Conservation (phyloP, 441 rosid genomes). For the Metrosideros polymorpha region DNA sequence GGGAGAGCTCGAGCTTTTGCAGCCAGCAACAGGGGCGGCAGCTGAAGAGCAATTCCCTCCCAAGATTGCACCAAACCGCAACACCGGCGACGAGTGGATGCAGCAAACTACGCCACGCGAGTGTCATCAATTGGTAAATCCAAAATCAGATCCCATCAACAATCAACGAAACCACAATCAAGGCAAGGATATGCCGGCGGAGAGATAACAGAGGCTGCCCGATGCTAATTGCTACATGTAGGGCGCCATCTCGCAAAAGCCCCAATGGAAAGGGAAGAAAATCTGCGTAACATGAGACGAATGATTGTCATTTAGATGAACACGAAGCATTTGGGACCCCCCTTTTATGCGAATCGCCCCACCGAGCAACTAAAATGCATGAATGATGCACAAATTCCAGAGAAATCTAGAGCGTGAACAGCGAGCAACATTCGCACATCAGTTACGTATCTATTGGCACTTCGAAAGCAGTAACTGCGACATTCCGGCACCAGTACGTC, state of each 20-base stretch:
- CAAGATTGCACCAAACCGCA: background rate
- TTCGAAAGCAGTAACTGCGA: background rate
- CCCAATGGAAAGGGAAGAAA: background rate
- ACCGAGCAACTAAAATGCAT: background rate
- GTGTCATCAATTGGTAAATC: slow-evolving; percentile 1
- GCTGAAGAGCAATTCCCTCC: background rate
- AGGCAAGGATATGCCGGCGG: background rate
- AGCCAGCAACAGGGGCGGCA: slow-evolving; percentile 8
- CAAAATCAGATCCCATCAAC: background rate
- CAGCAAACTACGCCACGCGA: background rate
- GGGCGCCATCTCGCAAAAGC: background rate
- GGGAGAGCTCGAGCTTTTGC: background rate
- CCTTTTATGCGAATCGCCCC: background rate
- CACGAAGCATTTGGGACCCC: background rate
- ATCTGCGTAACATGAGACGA: background rate
- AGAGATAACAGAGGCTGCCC: background rate
- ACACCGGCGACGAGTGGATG: background rate
- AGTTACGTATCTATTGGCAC: background rate
- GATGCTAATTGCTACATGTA: background rate
- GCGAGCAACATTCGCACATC: background rate
- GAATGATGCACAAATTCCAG: background rate
- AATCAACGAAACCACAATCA: background rate
- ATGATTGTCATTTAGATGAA: background rate
- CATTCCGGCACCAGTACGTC: background rate
- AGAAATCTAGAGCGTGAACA: background rate